Conservation (phyloP, 2,329 filamentous ascomycete genomes). For the Zymoseptoria ardabiliae region DNA sequence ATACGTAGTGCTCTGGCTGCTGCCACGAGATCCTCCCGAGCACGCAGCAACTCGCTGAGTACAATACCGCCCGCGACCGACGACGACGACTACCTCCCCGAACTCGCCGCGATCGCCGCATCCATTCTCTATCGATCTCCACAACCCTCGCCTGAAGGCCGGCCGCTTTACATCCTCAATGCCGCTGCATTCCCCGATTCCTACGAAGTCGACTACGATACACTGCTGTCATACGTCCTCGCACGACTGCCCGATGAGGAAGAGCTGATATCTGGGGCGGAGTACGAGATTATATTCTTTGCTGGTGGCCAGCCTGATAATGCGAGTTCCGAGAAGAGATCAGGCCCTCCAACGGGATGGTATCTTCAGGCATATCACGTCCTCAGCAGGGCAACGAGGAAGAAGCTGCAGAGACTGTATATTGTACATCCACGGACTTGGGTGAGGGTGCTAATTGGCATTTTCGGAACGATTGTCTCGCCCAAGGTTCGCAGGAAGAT, state of each 20-base stretch:
- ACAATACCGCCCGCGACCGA: constrained; percentile 40
- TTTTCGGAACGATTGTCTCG: constrained; percentile 51
- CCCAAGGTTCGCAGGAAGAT: constrained; percentile 53
- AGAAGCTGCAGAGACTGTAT: constrained; percentile 49
- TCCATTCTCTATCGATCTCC: constrained; percentile 50
- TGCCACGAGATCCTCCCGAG: constrained; percentile 19
- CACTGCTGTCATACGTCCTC: constrained; percentile 48
- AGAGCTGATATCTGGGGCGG: constrained; percentile 45
- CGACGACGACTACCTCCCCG: constrained; percentile 41
- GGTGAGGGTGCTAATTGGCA: constrained; percentile 49
- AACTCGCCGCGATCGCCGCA: constrained; percentile 44
- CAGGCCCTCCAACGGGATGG: constrained; percentile 48
- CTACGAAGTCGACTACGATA: constrained; percentile 48
- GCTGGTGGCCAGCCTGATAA: constrained; percentile 45
- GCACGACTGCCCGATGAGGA: constrained; percentile 49
- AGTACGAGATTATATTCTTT: constrained; percentile 53
- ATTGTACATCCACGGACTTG: constrained; percentile 52
- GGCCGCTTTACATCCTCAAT: constrained; percentile 49
- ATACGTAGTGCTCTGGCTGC: constrained; percentile 27
- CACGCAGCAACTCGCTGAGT: constrained; percentile 37
- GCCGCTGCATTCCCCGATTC: constrained; percentile 51
- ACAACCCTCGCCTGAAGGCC: constrained; percentile 41
- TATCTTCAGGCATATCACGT: constrained; percentile 52
- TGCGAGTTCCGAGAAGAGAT: constrained; percentile 39
- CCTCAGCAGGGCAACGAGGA: constrained; percentile 47